Evolutionary conservation across 2,329 filamentous ascomycete species (phyloP), one percentile per base, ranked within the genome.

Genomic region (Thielaviopsis musarum): DNA sequence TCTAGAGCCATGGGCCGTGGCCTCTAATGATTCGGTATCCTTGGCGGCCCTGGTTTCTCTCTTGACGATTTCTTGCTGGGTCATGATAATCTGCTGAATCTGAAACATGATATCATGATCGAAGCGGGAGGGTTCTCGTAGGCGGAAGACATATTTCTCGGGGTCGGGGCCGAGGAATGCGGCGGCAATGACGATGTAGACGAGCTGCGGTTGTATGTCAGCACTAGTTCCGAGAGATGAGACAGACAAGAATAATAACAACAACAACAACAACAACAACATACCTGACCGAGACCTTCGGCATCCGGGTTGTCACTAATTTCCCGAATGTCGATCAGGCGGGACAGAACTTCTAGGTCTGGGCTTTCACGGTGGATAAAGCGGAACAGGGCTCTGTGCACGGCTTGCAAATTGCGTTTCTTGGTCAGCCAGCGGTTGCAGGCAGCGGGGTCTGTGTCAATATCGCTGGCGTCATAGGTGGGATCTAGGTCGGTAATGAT

Each of bases 111-210:
- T 70, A 12, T 70, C 67, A 28, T 68, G 68, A 63, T 77, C 74
- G 28, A 77, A 63, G 19, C 59, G 58, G 12, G 49, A 58, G 15
- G 65, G 56, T 64, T 68, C 67, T 60, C 71, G 70, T 48, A 79
- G 74, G 22, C 69, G 69, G 7, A 68, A 68, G 52, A 85, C 74
- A 66, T 82, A 83, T 65, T 72, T 72, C 38, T 74, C 73, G 60
- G 76, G 76, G 58, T 80, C 77, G 26, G 79, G 76, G 13, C 81
- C 82, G 66, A 78, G 76, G 63, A 83, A 77, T 26, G 80, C 80
- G n/a, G 83, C 71, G 15, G 69, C 77, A 22, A 86, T 73, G 67
- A 85, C 76, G 59, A 85, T 74, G 61, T 81, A 80, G 51, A 86
- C 72, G 56, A 86, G 73, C 73, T 84, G 10, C 9, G 73, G 59